Evolutionary conservation across 176 grass and related monocot genomes (phyloP), one percentile per base, ranked within the genome.

Genomic region (Zea mays): DNA sequence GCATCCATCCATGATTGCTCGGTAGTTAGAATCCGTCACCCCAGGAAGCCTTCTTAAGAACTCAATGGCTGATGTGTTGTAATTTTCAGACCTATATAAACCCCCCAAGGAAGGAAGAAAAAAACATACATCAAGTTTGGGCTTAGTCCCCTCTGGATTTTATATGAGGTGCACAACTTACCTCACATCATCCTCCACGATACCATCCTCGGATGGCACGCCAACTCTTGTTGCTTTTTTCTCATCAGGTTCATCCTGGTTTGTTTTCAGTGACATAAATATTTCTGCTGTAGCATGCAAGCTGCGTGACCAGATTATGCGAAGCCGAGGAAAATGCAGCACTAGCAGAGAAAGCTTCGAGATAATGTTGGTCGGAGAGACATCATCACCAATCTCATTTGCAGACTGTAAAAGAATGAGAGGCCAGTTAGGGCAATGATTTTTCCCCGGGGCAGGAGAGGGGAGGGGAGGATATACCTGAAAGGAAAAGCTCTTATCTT

Each of bases 221-320:
- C 95, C 95, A 14, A 94, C 87, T 73, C 91, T 85, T 81, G 90
- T 94, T 20, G 95, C 95, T 65, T 86, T 98, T 85, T 51, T 88
- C 78, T 98, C 91, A 35, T 98, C 95, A 63, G 95, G 91, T 87
- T 98, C 95, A 71, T 98, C 95, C 87, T 98, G 95, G 65, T 94
- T 98, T 81, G 81, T 65, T 86, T 98, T 97, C 6, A 97, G 85
- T 19, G 95, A 97, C 71, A 85, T 61, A 82, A 97, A 97, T 82
- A 94, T 94, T 50, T 94, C 85, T 0, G 95, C 91, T 9, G 95
- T 97, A 8, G 91, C 95, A 70, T 94, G 91, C 80, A 97, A 62
- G 77, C 87, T 97, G 51, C 95, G 87, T 12, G 95, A 97, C 91
- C 95, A 97, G 37, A 97, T 82, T n/a, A 97, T 88, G 65, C 95